Evolutionary conservation across 441 rosid genomes (phyloP).

Genomic region (Corymbia citriodora): DNA sequence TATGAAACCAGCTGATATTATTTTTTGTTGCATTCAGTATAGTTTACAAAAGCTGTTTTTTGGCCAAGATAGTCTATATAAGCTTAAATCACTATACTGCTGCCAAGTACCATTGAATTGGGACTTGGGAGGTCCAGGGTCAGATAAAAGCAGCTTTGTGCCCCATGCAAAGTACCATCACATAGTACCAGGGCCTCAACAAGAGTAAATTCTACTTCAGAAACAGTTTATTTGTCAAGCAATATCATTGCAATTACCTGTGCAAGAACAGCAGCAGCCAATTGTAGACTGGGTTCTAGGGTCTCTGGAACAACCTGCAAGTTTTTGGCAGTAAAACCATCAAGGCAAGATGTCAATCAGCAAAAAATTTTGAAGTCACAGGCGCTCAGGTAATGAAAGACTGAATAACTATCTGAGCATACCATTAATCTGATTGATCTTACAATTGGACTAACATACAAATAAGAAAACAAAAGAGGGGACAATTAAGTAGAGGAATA

Average conservation of each 20-base stretch:
- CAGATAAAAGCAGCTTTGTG: background rate
- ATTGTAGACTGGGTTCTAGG: conserved; percentile 95
- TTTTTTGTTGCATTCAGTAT: background rate
- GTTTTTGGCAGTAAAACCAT: conserved; percentile 2
- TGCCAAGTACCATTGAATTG: background rate
- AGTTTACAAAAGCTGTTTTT: background rate
- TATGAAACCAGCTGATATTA: background rate
- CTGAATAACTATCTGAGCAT: background rate
- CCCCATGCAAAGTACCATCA: background rate
- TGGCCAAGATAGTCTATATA: background rate
- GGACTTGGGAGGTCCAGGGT: background rate
- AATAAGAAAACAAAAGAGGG: background rate
- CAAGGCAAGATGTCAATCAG: background rate
- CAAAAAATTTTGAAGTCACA: background rate
- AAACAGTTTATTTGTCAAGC: background rate
- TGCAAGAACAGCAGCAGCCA: conserved; percentile 98
- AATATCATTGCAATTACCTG: conserved; percentile 40
- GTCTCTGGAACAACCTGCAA: conserved; percentile 95
- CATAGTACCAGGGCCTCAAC: background rate
- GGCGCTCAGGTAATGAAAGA: background rate
- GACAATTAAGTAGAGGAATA: conserved; percentile 16
- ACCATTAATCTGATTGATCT: background rate
- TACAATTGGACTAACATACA: background rate
- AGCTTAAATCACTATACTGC: background rate
- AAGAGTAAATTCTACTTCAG: background rate